These are phyloP conservation scores for Podospora australis DNA, from an alignment of 495 filamentous ascomycete species.

Conservation along the genomic window DNA sequence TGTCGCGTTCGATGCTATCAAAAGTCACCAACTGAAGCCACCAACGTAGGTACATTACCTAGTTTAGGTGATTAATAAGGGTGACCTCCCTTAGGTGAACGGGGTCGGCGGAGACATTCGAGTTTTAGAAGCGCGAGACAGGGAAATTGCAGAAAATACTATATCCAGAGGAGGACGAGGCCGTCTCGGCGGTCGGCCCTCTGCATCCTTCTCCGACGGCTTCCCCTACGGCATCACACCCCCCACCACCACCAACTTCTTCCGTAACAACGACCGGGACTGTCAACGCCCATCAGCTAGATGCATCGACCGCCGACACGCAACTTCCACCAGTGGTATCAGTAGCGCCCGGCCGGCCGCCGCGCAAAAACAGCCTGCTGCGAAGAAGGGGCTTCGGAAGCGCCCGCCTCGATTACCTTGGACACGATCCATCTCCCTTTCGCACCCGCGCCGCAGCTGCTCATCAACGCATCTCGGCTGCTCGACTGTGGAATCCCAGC, in stretches of 20 bases:
- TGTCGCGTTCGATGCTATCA: too few species aligned
- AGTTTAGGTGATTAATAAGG: too few species aligned
- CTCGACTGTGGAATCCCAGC: constrained; percentile 58
- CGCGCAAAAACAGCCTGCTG: constrained; percentile 29
- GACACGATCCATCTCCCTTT: constrained; percentile 36
- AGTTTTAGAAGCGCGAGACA: too few species aligned
- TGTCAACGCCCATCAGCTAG: neutral
- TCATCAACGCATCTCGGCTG: constrained; percentile 32
- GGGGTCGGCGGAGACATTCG: too few species aligned
- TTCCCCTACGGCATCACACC: constrained; percentile 1
- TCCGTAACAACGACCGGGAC: neutral
- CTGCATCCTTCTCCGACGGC: neutral
- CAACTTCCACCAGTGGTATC: constrained; percentile 9
- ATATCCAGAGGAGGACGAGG: neutral
- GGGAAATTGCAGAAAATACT: neutral
- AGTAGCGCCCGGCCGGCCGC: constrained; percentile 11
- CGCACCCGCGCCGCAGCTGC: constrained; percentile 32
- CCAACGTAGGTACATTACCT: too few species aligned
- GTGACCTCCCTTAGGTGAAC: too few species aligned
- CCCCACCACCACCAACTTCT: neutral
- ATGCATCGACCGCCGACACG: neutral
- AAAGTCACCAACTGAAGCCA: too few species aligned
- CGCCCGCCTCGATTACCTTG: constrained; percentile 27
- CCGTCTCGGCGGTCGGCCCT: neutral
- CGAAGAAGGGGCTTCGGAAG: constrained; percentile 34